These are phyloP conservation scores for Paracoccidioides lutzii DNA, from an alignment of 2,329 filamentous ascomycete genomes.

Conservation along the genomic window DNA sequence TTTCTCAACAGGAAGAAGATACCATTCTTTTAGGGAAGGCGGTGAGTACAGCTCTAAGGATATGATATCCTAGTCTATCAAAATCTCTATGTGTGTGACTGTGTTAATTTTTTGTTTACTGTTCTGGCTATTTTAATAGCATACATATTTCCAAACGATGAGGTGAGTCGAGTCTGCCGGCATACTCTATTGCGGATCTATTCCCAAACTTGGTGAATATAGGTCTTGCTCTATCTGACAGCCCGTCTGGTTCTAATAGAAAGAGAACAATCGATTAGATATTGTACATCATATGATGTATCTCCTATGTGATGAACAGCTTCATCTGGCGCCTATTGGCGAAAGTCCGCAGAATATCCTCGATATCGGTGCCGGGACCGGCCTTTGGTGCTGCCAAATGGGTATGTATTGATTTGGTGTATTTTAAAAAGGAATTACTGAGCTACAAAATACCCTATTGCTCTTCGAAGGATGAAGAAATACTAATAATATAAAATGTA, in stretches of 20 bases:
- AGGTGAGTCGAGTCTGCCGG: slow-evolving; percentile 7
- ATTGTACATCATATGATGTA: slow-evolving; percentile 25
- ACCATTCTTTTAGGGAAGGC: slow-evolving; percentile 1
- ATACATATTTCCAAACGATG: slow-evolving; percentile 27
- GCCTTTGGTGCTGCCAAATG: slow-evolving; percentile 20
- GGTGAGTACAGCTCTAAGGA: not conserved
- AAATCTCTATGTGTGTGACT: not conserved
- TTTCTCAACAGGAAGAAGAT: not conserved
- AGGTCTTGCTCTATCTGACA: not conserved
- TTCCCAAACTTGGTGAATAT: not conserved
- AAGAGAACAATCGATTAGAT: slow-evolving; percentile 25
- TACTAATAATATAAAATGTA: not conserved
- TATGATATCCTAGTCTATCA: not conserved
- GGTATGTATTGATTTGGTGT: slow-evolving; percentile 11
- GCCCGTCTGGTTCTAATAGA: not conserved
- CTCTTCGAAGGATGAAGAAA: not conserved
- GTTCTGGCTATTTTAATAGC: not conserved
- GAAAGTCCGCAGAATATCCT: slow-evolving; percentile 12
- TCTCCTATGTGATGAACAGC: slow-evolving; percentile 15
- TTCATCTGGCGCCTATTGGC: slow-evolving; percentile 20
- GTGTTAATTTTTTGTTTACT: not conserved
- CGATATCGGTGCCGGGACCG: slow-evolving; percentile 21
- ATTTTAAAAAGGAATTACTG: too few relatives aligned
- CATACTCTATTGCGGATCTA: not conserved
- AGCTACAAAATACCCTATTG: not conserved